These are phyloP conservation scores for Fomitopsis schrenkii DNA, from an alignment of 1,284 basidiomycete genomes.

Conservation along the genomic window DNA sequence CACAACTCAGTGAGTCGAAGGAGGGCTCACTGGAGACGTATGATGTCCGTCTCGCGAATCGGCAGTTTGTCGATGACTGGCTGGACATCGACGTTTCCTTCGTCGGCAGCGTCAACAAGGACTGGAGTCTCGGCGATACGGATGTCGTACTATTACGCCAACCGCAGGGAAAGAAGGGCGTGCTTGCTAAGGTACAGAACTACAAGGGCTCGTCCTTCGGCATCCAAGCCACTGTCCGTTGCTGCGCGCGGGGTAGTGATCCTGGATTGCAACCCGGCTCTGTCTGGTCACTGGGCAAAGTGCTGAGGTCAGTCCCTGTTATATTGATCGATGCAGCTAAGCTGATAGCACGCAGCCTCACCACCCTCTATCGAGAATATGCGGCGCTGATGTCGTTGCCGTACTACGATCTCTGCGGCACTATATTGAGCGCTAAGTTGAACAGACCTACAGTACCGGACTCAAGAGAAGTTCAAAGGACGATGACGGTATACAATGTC, in stretches of 20 bases:
- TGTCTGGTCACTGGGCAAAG: conserved; percentile 75
- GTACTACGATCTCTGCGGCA: conserved; percentile 75
- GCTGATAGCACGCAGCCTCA: conserved; percentile 52
- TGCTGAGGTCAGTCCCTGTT: conserved; percentile 63
- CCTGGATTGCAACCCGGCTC: conserved; percentile 60
- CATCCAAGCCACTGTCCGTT: conserved; percentile 47
- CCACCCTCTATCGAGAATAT: conserved; percentile 91
- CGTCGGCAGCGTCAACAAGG: conserved; percentile 51
- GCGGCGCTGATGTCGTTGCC: conserved; percentile 81
- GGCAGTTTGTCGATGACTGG: conserved; percentile 69
- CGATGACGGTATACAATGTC: conserved; percentile 72
- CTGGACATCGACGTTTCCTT: conserved; percentile 69
- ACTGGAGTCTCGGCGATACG: conserved; percentile 76
- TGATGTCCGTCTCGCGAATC: conserved; percentile 55
- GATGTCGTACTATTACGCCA: conserved; percentile 75
- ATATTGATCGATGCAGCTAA: background rate
- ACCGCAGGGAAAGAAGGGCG: conserved; percentile 41
- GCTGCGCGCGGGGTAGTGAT: conserved; percentile 44
- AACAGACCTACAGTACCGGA: conserved; percentile 46
- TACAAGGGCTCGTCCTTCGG: conserved; percentile 54
- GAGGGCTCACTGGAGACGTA: conserved; percentile 54
- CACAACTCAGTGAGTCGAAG: conserved; percentile 79
- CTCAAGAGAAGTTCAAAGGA: conserved; percentile 51
- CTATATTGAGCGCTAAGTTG: conserved; percentile 68
- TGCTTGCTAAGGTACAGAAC: conserved; percentile 79